These are phyloP conservation scores for Trebouxia gelatinosa DNA, from an alignment of 163 green algal genomes.

Conservation along the genomic window DNA sequence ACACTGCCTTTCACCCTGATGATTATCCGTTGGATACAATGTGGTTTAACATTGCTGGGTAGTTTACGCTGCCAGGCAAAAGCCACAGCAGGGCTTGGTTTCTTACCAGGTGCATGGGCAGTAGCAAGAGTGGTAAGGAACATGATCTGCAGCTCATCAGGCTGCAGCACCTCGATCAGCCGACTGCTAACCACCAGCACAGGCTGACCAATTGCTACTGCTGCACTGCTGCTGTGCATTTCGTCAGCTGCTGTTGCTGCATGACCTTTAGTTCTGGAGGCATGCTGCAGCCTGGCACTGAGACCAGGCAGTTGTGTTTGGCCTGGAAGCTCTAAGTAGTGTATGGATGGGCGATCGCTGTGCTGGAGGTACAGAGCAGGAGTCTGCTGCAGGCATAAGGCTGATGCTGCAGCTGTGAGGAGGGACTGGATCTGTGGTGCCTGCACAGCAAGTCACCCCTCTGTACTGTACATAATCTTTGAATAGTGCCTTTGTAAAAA, in stretches of 20 bases:
- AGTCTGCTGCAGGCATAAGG: neutral
- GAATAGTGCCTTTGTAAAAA: too few species aligned
- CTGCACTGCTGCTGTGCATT: too few species aligned
- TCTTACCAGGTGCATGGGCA: neutral
- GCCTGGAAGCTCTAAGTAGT: slow-evolving; percentile 12
- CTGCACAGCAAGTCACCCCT: neutral
- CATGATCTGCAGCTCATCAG: slow-evolving; percentile 12
- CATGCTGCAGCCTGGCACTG: too few species aligned
- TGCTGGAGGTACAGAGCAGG: slow-evolving; percentile 14
- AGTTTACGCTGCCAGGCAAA: neutral
- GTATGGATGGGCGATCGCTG: neutral
- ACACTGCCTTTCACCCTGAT: neutral
- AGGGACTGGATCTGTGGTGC: slow-evolving; percentile 11
- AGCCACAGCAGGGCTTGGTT: neutral
- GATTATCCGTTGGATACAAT: neutral
- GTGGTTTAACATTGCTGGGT: neutral
- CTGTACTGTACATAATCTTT: too few species aligned
- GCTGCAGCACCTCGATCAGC: slow-evolving; percentile 14
- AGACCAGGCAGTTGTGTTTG: neutral
- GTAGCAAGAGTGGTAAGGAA: neutral
- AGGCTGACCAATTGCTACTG: slow-evolving; percentile 3
- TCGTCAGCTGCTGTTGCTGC: too few species aligned
- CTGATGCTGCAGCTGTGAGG: neutral
- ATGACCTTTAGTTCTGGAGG: too few species aligned
- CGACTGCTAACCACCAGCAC: slow-evolving; percentile 11